These are phyloP conservation scores for Gloeopeniophorella convolvens DNA, from an alignment of 768 basidiomycete genomes.

Conservation along the genomic window DNA sequence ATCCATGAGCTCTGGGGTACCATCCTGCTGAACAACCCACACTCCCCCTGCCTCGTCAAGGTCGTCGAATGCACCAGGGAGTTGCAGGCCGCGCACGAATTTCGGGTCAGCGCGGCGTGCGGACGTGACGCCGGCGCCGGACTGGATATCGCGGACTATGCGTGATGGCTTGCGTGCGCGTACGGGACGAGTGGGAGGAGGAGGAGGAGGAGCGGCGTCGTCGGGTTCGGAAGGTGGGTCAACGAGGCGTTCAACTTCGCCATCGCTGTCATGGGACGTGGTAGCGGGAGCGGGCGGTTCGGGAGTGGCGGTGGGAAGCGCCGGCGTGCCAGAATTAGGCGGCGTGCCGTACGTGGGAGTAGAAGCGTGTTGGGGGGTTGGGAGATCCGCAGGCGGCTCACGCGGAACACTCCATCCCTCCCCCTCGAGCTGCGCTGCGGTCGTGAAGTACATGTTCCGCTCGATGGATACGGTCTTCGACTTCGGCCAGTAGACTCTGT, in stretches of 20 bases:
- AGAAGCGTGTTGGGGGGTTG: too few species aligned
- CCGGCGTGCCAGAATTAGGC: too few species aligned
- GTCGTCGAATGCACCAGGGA: background rate
- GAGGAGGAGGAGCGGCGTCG: too few species aligned
- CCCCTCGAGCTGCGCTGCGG: background rate
- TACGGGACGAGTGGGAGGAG: background rate
- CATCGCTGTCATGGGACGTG: background rate
- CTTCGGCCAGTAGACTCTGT: background rate
- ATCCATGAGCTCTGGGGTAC: background rate
- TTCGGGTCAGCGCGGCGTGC: background rate
- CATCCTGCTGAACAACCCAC: background rate
- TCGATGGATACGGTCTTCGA: background rate
- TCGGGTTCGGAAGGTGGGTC: background rate
- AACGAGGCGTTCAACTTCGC: background rate
- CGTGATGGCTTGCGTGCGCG: background rate
- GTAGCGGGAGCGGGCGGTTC: background rate
- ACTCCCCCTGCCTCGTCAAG: background rate
- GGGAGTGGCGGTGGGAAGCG: background rate
- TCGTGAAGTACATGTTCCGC: background rate
- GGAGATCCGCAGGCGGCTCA: background rate
- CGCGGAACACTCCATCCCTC: background rate
- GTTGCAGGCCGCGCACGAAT: background rate
- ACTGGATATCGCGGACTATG: background rate
- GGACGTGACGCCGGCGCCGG: background rate
- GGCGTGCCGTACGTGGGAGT: too few species aligned